Conservation (phyloP, 208 protist genomes). For the Leishmania arabica region DNA sequence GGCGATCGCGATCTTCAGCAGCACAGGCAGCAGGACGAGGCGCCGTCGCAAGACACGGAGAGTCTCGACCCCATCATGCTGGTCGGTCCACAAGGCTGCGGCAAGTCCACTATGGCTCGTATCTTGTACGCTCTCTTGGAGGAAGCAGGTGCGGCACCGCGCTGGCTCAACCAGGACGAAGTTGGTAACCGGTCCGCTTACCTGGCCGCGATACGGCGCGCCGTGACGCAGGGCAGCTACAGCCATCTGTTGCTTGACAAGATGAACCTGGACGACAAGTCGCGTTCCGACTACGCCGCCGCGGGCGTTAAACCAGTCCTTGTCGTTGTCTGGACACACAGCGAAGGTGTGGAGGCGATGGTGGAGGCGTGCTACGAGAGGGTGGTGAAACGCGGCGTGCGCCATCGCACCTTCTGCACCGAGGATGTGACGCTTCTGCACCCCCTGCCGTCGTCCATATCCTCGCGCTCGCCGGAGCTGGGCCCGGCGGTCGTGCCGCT, state of each 20-base stretch:
- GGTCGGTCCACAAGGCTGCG: conserved; percentile 81
- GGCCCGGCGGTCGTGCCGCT: conserved; percentile 3
- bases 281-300: conserved; percentile 43
- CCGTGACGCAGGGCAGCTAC: conserved; percentile 35
- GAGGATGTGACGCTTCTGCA: conserved; percentile 2
- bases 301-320: conserved; percentile 38
- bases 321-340: conserved; percentile 56
- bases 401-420: conserved; percentile 61
- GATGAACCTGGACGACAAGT: conserved; percentile 73
- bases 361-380: conserved; percentile 62
- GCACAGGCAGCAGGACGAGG: conserved; percentile 3
- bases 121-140: conserved; percentile 58
- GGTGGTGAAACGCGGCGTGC: conserved; percentile 46
- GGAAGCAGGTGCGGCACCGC: conserved; percentile 49
- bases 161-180: conserved; percentile 90
- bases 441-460: not conserved
- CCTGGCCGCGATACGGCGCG: conserved; percentile 50
- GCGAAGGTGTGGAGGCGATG: conserved; percentile 42
- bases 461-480: conserved; percentile 24
- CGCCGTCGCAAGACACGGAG: not conserved
- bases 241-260: conserved; percentile 85
- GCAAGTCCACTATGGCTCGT: conserved; percentile 82
- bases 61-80: conserved; percentile 58
- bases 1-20: not conserved
- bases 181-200: conserved; percentile 49